A percentile compares a stretch with the other conserved stretches of the same genome.
These are phyloP conservation scores for Chimonanthus salicifolius DNA, from an alignment of 164 flowering plant species.

Conservation along the genomic window DNA sequence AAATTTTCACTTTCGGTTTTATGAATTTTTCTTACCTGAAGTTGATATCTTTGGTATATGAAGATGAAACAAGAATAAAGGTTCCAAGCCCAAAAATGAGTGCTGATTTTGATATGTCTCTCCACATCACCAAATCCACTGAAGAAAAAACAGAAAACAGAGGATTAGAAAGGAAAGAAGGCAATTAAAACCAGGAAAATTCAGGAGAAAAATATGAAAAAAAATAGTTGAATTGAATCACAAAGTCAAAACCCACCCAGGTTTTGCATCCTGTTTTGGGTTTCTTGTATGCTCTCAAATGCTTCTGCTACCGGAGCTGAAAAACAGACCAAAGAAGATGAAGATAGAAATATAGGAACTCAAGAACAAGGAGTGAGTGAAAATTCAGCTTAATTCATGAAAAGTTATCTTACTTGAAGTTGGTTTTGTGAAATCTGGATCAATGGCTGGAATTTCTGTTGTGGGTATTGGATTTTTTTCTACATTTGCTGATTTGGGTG, in stretches of 20 bases:
- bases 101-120: conserved; percentile 72
- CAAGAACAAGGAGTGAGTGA: neutral
- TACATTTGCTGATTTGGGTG: neutral
- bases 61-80: conserved; percentile 57
- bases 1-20: neutral
- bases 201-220: neutral
- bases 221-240: neutral
- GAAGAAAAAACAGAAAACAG: neutral
- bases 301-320: conserved; percentile 25
- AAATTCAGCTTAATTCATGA: neutral
- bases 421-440: conserved; percentile 14
- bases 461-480: conserved; percentile 8
- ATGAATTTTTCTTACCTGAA: conserved; percentile 45
- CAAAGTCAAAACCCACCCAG: conserved; percentile 41
- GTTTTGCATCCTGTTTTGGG: conserved; percentile 46
- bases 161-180: conserved; percentile 1
- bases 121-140: conserved; percentile 97
- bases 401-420: conserved; percentile 23
- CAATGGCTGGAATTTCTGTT: conserved; percentile 10
- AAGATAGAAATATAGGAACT: neutral
- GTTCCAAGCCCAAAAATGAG: conserved; percentile 70
- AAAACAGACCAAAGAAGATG: neutral
- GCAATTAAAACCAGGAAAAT: neutral
- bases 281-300: conserved; percentile 19
- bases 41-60: conserved; percentile 60